Evolutionary conservation across 2,329 filamentous ascomycete genomes (phyloP).

Genomic region (Aaosphaeria arxii): DNA sequence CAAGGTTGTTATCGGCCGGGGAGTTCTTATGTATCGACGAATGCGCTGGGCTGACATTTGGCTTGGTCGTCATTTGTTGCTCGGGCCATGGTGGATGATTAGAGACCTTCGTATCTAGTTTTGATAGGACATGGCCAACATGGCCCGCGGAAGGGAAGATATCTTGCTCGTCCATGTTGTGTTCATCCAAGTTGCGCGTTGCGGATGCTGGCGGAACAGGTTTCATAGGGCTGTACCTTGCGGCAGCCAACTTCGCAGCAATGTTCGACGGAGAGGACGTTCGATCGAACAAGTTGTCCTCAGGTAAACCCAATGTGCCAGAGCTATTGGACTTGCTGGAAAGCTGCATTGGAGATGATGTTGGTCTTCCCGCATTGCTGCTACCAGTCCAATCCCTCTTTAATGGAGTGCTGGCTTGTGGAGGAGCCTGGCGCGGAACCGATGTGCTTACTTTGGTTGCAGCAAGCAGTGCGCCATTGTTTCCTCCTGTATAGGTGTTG

Average conservation of each 20-base stretch:
- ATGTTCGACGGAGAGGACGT: constrained; percentile 58
- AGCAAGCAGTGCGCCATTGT: constrained; percentile 45
- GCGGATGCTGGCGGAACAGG: constrained; percentile 13
- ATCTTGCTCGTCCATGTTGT: constrained; percentile 23
- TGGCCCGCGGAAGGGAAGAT: constrained; percentile 29
- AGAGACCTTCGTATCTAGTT: constrained; percentile 22
- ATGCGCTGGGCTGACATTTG: constrained; percentile 10
- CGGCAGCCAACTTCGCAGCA: constrained; percentile 61
- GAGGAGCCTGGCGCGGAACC: constrained; percentile 10
- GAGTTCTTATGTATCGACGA: constrained; percentile 16
- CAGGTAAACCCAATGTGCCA: constrained; percentile 27
- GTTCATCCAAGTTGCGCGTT: constrained; percentile 16
- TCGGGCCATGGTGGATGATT: background rate
- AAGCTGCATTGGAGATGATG: constrained; percentile 16
- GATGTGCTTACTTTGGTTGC: constrained; percentile 42
- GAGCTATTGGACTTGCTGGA: constrained; percentile 28
- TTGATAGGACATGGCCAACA: constrained; percentile 30
- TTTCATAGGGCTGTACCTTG: constrained; percentile 53
- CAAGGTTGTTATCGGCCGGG: constrained; percentile 55
- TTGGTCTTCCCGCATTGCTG: constrained; percentile 15
- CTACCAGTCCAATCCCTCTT: constrained; percentile 30
- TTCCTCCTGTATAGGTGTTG: constrained; percentile 38
- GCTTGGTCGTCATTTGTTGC: constrained; percentile 3
- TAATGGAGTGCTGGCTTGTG: constrained; percentile 17
- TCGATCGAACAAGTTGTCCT: constrained; percentile 19